These are phyloP conservation scores for Beauveria varroae DNA, from an alignment of 2,329 filamentous ascomycete genomes.

Conservation along the genomic window DNA sequence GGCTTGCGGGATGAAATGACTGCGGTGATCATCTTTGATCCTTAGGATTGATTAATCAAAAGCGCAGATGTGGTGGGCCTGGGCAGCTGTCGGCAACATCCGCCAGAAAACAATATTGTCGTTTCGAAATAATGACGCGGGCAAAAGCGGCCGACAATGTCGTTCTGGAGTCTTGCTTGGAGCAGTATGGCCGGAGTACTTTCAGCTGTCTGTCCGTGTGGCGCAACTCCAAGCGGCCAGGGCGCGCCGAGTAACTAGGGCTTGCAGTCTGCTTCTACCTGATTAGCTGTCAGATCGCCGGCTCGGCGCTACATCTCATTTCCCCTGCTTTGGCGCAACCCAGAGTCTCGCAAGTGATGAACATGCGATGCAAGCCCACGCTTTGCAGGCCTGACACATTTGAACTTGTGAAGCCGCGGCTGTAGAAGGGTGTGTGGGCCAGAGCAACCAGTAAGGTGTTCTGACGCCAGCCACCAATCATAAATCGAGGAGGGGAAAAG, in stretches of 20 bases:
- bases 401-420: background rate
- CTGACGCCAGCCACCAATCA: no score
- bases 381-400: background rate
- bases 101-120: background rate
- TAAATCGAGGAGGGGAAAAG: no score
- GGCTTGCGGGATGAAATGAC: background rate
- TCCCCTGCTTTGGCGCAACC: no score
- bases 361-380: background rate
- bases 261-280: background rate
- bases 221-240: background rate
- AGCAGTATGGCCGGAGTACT: no score
- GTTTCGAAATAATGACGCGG: background rate
- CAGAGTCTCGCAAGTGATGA: background rate
- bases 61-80: background rate
- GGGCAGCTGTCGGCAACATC: background rate
- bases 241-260: background rate
- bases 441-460: no score
- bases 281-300: background rate
- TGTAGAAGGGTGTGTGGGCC: no score
- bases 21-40: background rate
- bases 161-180: no score
- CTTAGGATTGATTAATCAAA: background rate
- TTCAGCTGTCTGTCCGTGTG: background rate
- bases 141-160: background rate
- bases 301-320: background rate